These are phyloP conservation scores for Thermomucor indicae-seudaticae DNA, from an alignment of 371 early-diverging fungal genomes.

Conservation along the genomic window DNA sequence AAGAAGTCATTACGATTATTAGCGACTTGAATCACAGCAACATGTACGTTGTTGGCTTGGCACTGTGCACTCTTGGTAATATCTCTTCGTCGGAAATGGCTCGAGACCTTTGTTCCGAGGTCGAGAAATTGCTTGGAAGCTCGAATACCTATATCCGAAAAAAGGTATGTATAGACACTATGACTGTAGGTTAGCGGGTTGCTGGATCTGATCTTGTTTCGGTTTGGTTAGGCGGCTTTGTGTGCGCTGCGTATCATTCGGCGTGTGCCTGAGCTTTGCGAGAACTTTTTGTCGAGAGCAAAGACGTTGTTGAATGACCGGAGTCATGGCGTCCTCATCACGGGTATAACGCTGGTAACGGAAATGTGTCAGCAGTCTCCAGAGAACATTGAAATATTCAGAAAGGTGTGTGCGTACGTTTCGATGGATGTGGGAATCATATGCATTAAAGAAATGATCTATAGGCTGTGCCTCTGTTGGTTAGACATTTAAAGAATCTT, in stretches of 20 bases:
- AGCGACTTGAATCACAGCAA: constrained; percentile 94
- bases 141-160: constrained; percentile 93
- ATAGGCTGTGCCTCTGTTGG: constrained; percentile 79
- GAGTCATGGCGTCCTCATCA: constrained; percentile 93
- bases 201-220: not conserved
- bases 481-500: constrained; percentile 85
- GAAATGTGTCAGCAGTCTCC: constrained; percentile 82
- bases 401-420: constrained; percentile 46
- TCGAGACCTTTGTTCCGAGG: constrained; percentile 90
- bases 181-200: not conserved
- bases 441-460: constrained; percentile 2
- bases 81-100: constrained; percentile 95
- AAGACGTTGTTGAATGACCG: constrained; percentile 83
- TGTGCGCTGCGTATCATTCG: constrained; percentile 89
- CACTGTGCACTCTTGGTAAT: constrained; percentile 92
- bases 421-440: not conserved
- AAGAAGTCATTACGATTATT: not conserved
- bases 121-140: constrained; percentile 88
- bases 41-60: constrained; percentile 94
- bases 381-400: constrained; percentile 65
- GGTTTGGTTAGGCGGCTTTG: constrained; percentile 77
- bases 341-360: constrained; percentile 85
- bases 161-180: constrained; percentile 64
- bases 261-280: constrained; percentile 90
- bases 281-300: constrained; percentile 75